A percentile compares a stretch with the other conserved stretches of the same genome.
These are phyloP conservation scores for Larix kaempferi DNA, from an alignment of 75 land plant species.

Conservation along the genomic window DNA sequence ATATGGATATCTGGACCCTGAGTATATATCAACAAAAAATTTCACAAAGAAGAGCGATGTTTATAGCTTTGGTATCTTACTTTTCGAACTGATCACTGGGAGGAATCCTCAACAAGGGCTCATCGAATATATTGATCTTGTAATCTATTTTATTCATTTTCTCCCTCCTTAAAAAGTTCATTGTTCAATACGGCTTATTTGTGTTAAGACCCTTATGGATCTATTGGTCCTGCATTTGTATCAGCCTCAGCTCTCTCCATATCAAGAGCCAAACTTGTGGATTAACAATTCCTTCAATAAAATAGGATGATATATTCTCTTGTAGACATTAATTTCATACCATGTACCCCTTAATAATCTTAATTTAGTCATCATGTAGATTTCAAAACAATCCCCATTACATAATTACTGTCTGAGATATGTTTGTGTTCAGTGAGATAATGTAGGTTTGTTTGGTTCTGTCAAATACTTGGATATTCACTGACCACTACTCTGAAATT, in stretches of 20 bases:
- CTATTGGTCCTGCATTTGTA: neutral
- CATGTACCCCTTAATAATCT: neutral
- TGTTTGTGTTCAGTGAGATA: neutral
- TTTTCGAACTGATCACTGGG: slow-evolving; percentile 80
- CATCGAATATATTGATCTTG: slow-evolving; percentile 77
- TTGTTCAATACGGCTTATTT: neutral
- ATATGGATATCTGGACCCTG: slow-evolving; percentile 87
- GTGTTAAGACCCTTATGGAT: neutral
- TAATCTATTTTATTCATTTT: slow-evolving; percentile 18
- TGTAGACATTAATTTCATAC: neutral
- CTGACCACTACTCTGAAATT: slow-evolving; percentile 1
- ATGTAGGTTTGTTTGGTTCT: neutral
- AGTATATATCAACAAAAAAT: slow-evolving; percentile 62
- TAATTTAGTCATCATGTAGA: neutral
- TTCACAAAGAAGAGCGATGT: slow-evolving; percentile 92
- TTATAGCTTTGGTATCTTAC: slow-evolving; percentile 84
- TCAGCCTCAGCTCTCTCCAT: neutral
- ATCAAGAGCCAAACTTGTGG: neutral
- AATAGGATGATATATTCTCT: neutral
- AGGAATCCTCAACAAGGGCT: slow-evolving; percentile 78
- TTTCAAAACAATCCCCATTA: neutral
- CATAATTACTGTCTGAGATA: neutral
- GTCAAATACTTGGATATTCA: neutral
- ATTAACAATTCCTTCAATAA: neutral
- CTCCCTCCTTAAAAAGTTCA: neutral